Percentiles rank a stretch among this genome's conserved stretches.
Evolutionary conservation across 192 early-diverging fungal genomes (phyloP).

Genomic region (Anaeromyces robustus): DNA sequence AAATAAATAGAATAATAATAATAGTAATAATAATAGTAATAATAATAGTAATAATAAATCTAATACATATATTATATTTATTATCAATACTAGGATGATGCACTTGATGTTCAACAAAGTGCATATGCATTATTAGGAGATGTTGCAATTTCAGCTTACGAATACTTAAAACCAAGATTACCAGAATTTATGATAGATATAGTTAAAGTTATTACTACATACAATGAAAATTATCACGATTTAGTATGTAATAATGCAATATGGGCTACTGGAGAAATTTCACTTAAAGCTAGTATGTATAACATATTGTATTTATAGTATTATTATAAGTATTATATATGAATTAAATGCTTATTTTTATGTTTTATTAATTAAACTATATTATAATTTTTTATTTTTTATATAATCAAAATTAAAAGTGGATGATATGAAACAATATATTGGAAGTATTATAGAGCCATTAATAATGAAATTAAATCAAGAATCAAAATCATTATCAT

Average conservation of each 20-base stretch:
- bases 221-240: conserved; percentile 38
- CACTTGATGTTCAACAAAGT: conserved; percentile 78
- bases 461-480: conserved; percentile 66
- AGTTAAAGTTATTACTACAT: conserved; percentile 53
- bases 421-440: conserved; percentile 62
- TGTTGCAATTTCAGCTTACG: conserved; percentile 76
- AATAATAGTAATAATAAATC: no score
- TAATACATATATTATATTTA: background rate
- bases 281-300: conserved; percentile 53
- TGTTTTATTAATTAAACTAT: no score
- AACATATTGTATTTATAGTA: conserved; percentile 6
- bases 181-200: conserved; percentile 65
- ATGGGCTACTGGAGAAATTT: conserved; percentile 96
- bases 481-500: conserved; percentile 41
- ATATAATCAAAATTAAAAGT: conserved; percentile 13
- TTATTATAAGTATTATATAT: no score
- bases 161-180: conserved; percentile 63
- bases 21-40: no score
- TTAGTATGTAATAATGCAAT: conserved; percentile 83
- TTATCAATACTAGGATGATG: conserved; percentile 19
- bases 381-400: no score
- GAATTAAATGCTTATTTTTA: no score
- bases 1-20: no score
- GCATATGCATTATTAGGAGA: conserved; percentile 95
- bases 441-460: conserved; percentile 66